A percentile compares a stretch with the other conserved stretches of the same genome.
phyloP scores from a whole-genome alignment of 805 yeast genomes.

The Candida saitoana region DNA sequence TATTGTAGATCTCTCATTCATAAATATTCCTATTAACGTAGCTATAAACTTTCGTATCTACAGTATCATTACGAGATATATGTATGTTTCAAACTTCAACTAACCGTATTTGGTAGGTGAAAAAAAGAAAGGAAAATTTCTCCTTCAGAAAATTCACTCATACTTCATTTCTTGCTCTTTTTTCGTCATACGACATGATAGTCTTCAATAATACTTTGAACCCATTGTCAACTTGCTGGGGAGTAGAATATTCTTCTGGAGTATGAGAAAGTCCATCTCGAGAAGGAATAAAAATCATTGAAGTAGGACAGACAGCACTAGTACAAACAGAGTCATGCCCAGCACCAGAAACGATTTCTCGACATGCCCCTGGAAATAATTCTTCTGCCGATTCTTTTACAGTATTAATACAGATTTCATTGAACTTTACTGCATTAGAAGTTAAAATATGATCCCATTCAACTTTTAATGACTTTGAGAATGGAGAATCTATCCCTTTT shows the following conservation, averaged over 20 bases:
- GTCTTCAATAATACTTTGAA: slow-evolving; percentile 51
- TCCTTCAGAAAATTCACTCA: too few species aligned
- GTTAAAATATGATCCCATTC: slow-evolving; percentile 43
- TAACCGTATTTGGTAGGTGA: background rate
- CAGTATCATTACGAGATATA: background rate
- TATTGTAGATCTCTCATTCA: too few species aligned
- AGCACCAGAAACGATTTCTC: slow-evolving; percentile 61
- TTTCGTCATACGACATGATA: slow-evolving; percentile 29
- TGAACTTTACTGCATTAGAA: slow-evolving; percentile 56
- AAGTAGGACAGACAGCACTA: slow-evolving; percentile 54
- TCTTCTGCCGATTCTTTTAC: slow-evolving; percentile 51
- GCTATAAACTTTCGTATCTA: background rate
- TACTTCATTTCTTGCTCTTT: slow-evolving; percentile 8
- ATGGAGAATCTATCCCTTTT: slow-evolving; percentile 11
- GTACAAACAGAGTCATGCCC: slow-evolving; percentile 72
- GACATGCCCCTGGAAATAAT: slow-evolving; percentile 37
- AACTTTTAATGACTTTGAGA: slow-evolving; percentile 31
- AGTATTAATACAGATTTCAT: slow-evolving; percentile 47
- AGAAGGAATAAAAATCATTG: slow-evolving; percentile 72
- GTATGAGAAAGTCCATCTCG: slow-evolving; percentile 65
- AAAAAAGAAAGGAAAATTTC: too few species aligned
- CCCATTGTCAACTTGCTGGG: slow-evolving; percentile 62
- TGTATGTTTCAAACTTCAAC: background rate
- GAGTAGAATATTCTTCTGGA: slow-evolving; percentile 61
- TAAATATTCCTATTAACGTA: background rate